Evolutionary conservation across 306 rosid species (phyloP).

Genomic region (Gastrolobium villosum): DNA sequence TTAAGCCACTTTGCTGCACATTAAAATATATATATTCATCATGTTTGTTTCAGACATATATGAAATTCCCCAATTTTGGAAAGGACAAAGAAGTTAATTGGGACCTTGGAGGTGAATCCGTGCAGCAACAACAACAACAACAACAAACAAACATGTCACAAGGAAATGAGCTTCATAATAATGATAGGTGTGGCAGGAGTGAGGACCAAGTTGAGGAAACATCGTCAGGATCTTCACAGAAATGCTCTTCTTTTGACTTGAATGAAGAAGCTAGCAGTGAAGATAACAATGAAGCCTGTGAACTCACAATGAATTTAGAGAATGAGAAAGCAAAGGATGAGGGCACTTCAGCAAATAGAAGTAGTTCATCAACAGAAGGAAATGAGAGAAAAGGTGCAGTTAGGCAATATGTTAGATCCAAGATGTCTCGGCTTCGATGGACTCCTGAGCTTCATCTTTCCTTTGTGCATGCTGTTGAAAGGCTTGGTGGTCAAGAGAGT

Average conservation of each 20-base stretch:
- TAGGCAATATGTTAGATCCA: conserved; percentile 81
- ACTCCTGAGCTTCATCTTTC: conserved; percentile 88
- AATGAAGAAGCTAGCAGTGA: conserved; percentile 57
- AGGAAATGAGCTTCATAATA: conserved; percentile 13
- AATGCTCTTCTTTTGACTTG: conserved; percentile 57
- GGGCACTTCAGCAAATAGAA: conserved; percentile 39
- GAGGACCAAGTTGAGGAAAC: conserved; percentile 33
- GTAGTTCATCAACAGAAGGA: conserved; percentile 41
- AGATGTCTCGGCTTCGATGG: conserved; percentile 91
- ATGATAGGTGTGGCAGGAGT: conserved; percentile 1
- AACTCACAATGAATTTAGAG: conserved; percentile 8
- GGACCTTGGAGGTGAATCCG: background rate
- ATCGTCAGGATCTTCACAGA: conserved; percentile 51
- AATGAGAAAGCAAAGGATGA: conserved; percentile 37
- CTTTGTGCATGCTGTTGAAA: conserved; percentile 79
- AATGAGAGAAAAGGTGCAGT: conserved; percentile 56
- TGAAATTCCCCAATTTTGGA: conserved; percentile 34
- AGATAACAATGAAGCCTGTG: conserved; percentile 34
- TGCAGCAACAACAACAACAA: conserved; percentile 2
- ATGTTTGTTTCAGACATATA: conserved; percentile 35
- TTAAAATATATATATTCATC: background rate
- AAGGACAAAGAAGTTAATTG: background rate
- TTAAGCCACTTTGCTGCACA: background rate
- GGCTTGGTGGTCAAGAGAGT: conserved; percentile 93
- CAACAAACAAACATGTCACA: conserved; percentile 41